Percentiles rank a stretch among this genome's conserved stretches.
phyloP scores from a whole-genome alignment of 768 basidiomycete genomes.

The Trametes punicea region DNA sequence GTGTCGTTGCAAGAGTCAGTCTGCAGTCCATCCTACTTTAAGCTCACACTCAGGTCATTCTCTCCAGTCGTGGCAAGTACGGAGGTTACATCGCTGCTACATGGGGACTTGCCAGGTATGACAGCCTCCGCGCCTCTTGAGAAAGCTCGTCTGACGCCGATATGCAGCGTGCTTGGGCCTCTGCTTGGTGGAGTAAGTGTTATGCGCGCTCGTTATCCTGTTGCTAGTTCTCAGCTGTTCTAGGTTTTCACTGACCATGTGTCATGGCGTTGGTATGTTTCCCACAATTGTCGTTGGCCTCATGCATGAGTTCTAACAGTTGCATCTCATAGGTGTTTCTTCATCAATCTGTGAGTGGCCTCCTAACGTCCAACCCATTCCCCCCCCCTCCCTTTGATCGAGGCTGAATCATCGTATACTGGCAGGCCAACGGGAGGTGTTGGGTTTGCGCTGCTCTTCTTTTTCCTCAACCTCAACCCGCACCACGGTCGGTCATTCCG shows the following conservation, averaged over 20 bases:
- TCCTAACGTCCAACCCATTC: no score
- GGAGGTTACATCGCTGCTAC: constrained; percentile 74
- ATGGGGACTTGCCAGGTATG: constrained; percentile 64
- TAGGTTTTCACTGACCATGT: constrained; percentile 72
- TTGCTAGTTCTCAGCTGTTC: neutral
- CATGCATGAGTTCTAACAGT: no score
- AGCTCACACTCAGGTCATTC: neutral
- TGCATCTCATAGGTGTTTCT: constrained; percentile 79
- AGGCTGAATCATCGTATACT: neutral
- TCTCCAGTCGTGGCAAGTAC: constrained; percentile 68
- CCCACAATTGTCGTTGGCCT: neutral
- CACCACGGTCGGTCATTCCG: constrained; percentile 54
- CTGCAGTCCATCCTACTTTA: neutral
- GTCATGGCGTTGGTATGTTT: constrained; percentile 68
- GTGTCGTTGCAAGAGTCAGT: constrained; percentile 73
- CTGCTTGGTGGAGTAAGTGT: constrained; percentile 74
- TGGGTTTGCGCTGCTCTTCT: constrained; percentile 58
- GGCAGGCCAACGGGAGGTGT: constrained; percentile 74
- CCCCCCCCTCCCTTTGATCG: neutral
- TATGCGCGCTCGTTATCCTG: neutral
- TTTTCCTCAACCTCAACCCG: constrained; percentile 79
- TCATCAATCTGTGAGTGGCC: constrained; percentile 72
- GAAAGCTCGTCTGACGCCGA: neutral
- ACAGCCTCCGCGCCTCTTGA: neutral
- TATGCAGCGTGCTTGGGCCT: constrained; percentile 64